Base-by-base conservation (phyloP, 2,329 filamentous ascomycete species). In the Hypoxylon sp. region DNA sequence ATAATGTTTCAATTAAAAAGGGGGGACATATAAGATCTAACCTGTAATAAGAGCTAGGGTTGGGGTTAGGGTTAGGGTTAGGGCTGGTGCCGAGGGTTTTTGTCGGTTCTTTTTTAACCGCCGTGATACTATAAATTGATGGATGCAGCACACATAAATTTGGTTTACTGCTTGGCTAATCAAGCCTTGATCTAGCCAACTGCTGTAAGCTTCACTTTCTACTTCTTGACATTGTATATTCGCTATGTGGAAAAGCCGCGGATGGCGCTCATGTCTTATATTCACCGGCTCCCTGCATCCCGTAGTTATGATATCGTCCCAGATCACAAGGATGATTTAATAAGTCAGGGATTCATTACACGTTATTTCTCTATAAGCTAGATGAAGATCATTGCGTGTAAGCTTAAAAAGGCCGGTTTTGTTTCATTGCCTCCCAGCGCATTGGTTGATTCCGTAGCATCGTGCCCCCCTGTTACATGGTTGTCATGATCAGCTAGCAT, bases 401-500 rank as follows among this genome's bases (percentile, higher is more conserved):
- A 11, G 38, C 17, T 43, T 0, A 17, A 21, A 19, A 43, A 43
- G 10, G 9, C 17, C 19, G 17, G 38, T 3, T 43, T 43, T 43
- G 38, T 43, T 43, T 43, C 38, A 43, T 43, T 19, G 17, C 17
- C 19, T 64, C 36, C 19, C 21, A 63, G 30, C 9, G 43, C 19
- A 46, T 56, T 48, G 57, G 63, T 51, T 49, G 32, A 41, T 56
- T 60, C 60, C n/a, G 67, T 67, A 4, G 55, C 64, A 70, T 70
- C 64, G 64, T 13, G 50, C 19, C 52, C 59, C 41, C 46, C 19
- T 43, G 25, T 41, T 59, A 51, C 68, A 67, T 67, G 61, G 65
- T 62, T 67, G 63, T 68, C 65, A 71, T 69, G 60, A 52, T 53
- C 25, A 38, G 34, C 52, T 19, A 59, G 30, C 43, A 71, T 72